Percentiles rank a stretch among this genome's conserved stretches.
phyloP scores from a whole-genome alignment of 176 grass and related monocot species.

The Avena atlantica region DNA sequence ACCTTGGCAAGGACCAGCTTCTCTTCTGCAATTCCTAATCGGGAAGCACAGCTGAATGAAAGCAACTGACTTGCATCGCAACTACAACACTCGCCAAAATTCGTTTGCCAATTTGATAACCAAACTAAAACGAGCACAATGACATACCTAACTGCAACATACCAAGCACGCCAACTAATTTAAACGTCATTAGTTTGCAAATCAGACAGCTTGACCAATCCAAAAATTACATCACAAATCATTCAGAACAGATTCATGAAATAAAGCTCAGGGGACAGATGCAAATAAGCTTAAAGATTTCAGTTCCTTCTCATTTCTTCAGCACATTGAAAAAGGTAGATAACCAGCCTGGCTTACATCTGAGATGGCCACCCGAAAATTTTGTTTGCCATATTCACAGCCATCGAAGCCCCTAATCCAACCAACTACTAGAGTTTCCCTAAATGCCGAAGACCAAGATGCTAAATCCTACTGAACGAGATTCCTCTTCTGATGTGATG shows the following conservation, averaged over 20 bases:
- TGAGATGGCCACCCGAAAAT: slow-evolving; percentile 29
- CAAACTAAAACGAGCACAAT: neutral
- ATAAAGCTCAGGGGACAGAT: fast-evolving
- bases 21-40: neutral
- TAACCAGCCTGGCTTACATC: slow-evolving; percentile 17
- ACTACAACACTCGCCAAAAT: neutral
- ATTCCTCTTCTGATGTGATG: neutral
- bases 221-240: too few species aligned
- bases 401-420: neutral
- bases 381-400: slow-evolving; percentile 45
- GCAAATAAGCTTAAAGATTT: neutral
- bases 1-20: neutral
- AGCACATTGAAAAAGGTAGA: neutral
- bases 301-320: neutral
- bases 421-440: neutral
- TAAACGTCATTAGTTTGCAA: too few species aligned
- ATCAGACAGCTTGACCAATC: too few species aligned
- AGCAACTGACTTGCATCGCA: slow-evolving; percentile 12
- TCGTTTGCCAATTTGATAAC: neutral
- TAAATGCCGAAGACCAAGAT: neutral
- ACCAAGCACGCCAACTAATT: neutral
- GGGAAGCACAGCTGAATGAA: neutral
- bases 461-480: slow-evolving; percentile 34
- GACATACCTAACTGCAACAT: neutral
- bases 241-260: neutral